These are phyloP conservation scores for Serendipita sp. DNA, from an alignment of 768 basidiomycete genomes.

Conservation along the genomic window DNA sequence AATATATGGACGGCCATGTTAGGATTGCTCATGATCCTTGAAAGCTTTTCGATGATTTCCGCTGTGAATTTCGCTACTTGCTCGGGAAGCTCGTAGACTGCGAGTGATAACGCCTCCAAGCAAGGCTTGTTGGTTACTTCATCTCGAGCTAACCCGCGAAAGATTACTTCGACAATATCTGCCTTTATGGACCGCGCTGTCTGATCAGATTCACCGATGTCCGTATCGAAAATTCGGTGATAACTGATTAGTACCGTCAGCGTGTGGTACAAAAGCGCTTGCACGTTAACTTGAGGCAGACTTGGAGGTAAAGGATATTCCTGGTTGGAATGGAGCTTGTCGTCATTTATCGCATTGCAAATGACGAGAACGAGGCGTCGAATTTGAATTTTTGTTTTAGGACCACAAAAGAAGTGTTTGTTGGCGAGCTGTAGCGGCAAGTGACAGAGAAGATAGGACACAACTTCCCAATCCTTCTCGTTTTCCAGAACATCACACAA, in stretches of 20 bases:
- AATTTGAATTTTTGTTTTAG: slow-evolving; percentile 49
- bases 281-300: slow-evolving; percentile 60
- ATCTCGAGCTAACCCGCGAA: slow-evolving; percentile 32
- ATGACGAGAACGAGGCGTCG: slow-evolving; percentile 46
- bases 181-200: slow-evolving; percentile 32
- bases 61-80: slow-evolving; percentile 69
- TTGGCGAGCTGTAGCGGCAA: slow-evolving; percentile 82
- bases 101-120: slow-evolving; percentile 74
- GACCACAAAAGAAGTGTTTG: slow-evolving; percentile 93
- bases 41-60: slow-evolving; percentile 68
- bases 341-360: slow-evolving; percentile 46
- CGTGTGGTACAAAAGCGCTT: slow-evolving; percentile 74
- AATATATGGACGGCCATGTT: slow-evolving; percentile 93
- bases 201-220: slow-evolving; percentile 18
- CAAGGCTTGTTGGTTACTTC: slow-evolving; percentile 46
- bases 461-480: slow-evolving; percentile 81
- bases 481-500: slow-evolving; percentile 50
- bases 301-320: slow-evolving; percentile 35
- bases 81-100: slow-evolving; percentile 70
- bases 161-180: slow-evolving; percentile 52
- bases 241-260: slow-evolving; percentile 82
- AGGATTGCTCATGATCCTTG: slow-evolving; percentile 87
- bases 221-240: slow-evolving; percentile 50
- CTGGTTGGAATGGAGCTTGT: slow-evolving; percentile 37
- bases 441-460: slow-evolving; percentile 83